Evolutionary conservation across 257 asterid genomes (phyloP).

Genomic region (Osmanthus fragrans): DNA sequence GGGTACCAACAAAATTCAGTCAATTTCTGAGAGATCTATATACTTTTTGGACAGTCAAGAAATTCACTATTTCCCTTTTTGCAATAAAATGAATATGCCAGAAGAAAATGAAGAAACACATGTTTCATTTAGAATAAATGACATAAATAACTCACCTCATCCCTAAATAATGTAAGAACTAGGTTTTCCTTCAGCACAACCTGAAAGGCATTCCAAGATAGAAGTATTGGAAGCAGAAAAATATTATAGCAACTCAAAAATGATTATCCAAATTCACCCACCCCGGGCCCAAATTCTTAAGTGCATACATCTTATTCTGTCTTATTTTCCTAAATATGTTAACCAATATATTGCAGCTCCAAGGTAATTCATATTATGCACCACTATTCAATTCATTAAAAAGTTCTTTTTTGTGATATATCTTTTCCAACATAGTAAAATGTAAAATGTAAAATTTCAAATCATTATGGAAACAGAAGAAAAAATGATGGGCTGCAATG

Average conservation of each 20-base stretch:
- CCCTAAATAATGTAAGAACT: constrained; percentile 84
- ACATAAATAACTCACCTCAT: constrained; percentile 70
- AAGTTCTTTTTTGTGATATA: neutral
- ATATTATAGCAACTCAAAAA: neutral
- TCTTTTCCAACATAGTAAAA: neutral
- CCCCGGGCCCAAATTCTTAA: neutral
- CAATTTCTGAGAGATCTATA: neutral
- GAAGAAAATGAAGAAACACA: neutral
- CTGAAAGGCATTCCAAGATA: constrained; percentile 48
- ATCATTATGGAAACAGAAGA: constrained; percentile 23
- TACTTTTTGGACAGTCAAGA: neutral
- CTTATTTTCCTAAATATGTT: neutral
- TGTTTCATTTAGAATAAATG: constrained; percentile 7
- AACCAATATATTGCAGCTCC: constrained; percentile 26
- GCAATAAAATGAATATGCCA: neutral
- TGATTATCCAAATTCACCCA: too few species aligned
- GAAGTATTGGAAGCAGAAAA: constrained; percentile 3
- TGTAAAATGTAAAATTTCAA: constrained; percentile 8
- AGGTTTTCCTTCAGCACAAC: constrained; percentile 95
- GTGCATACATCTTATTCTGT: neutral
- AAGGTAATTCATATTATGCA: constrained; percentile 16
- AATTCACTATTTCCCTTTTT: neutral
- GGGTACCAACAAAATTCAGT: neutral
- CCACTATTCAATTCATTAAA: neutral
- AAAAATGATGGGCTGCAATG: constrained; percentile 24